Base-by-base conservation (phyloP, 345 rosid genomes). In the Aquilaria sinensis region DNA sequence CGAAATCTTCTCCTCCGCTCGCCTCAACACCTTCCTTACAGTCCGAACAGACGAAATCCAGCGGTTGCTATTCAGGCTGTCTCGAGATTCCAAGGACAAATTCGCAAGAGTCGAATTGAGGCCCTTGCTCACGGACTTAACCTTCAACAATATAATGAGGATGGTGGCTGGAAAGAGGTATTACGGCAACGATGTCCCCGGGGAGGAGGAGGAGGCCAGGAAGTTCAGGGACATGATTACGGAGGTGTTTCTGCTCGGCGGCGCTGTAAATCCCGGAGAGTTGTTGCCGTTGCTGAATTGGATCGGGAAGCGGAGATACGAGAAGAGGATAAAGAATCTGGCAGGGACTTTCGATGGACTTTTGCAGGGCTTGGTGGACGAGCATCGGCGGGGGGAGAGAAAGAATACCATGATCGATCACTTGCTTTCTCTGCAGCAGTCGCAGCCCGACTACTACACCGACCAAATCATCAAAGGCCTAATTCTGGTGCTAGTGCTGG, bases 391-490 rank as follows among this genome's bases (percentile, higher is more conserved):
- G 3, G 31, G 31, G 3, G 31, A 53, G 12, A 6, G 31, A 1
- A 33, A 33, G 1, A 29, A 29, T 31, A 53, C 12, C 11, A 29
- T 53, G 56, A 53, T 53, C 31, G 9, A 53, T 23, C 56, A 53
- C 11, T 33, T 53, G 11, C 56, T 53, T 29, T 29, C 32, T 16
- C 23, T 16, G 23, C 23, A 16, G 23, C 23, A 16, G 23, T 16
- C 23, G 23, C 23, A 16, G 23, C 56, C 56, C 4, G 5, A 53
- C 0, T 53, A 53, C 32, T 53, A 53, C 12, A 53, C 56, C 11
- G 56, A 53, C 31, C 32, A 53, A 6, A 53, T 53, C 9, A 53
- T 53, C 56, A 53, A 53, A 53, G 56, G 56, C 5, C 56, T 53
- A 1, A 53, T 53, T 8, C 33, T 53, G 56, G 56, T 53, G 4